Evolutionary conservation across 345 rosid species (phyloP).

Genomic region (Populus tremula): DNA sequence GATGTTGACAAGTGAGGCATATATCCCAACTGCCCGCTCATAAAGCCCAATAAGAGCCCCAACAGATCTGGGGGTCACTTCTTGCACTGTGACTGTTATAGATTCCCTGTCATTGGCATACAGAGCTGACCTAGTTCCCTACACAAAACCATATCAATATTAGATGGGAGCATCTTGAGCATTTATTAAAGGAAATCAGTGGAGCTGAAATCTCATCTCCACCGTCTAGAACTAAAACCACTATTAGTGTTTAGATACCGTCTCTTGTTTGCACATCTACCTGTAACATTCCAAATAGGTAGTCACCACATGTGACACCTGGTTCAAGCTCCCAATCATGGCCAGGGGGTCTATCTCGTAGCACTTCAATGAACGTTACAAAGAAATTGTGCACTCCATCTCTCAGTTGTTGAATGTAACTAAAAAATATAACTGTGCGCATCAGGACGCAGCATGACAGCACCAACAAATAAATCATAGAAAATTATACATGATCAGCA

Average conservation of each 20-base stretch:
- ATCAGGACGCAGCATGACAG: not conserved
- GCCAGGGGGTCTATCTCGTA: conserved; percentile 96
- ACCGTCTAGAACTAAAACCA: too few species aligned
- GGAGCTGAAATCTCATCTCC: too few species aligned
- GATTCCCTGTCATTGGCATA: conserved; percentile 88
- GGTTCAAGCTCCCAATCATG: conserved; percentile 99
- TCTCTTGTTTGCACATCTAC: conserved; percentile 32
- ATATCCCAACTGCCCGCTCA: conserved; percentile 96
- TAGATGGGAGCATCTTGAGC: not conserved
- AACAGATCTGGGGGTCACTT: conserved; percentile 86
- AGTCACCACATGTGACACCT: conserved; percentile 98
- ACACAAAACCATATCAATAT: conserved; percentile 22
- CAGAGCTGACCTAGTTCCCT: conserved; percentile 98
- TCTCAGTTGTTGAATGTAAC: conserved; percentile 97
- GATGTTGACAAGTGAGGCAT: conserved; percentile 77
- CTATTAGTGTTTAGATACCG: not conserved
- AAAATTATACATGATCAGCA: not conserved
- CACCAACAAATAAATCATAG: not conserved
- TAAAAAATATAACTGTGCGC: conserved; percentile 19
- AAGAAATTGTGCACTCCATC: conserved; percentile 98
- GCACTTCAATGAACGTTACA: conserved; percentile 92
- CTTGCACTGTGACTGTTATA: conserved; percentile 80
- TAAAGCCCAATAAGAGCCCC: conserved; percentile 92
- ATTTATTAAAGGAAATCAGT: too few species aligned
- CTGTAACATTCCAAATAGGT: conserved; percentile 98